Evolutionary conservation across 2,329 filamentous ascomycete species (phyloP), one percentile per base, ranked within the genome.

Genomic region (Pezicula rhizophila): DNA sequence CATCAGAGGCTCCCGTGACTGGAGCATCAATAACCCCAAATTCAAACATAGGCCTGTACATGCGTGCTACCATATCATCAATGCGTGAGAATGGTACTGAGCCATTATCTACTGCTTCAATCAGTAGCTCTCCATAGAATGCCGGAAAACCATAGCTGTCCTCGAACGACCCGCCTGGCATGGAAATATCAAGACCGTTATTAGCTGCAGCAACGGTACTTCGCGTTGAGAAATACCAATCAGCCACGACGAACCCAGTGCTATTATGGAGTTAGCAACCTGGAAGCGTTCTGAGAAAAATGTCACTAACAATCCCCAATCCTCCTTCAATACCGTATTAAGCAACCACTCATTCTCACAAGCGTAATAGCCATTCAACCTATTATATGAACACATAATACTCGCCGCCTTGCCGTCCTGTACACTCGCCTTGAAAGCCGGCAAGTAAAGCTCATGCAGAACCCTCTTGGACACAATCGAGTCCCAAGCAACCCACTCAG

Each of bases 221-320:
- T 51, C 87, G 79, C 61, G 95, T 89, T 8, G 42, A 46, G 0
- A 86, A 87, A 3, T 91, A 74, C 89, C 89, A 95, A 63, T 95
- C 89, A 1, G 81, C 84, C 73, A 91, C 85, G 12, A 91, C 78
- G 46, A 87, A 90, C 0, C 88, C 88, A 61, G 92, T 85, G 61
- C 28, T 31, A 12, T 31, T 31, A 12, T 31, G 11, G 28, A 10
- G 28, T 31, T 31, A 31, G 28, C 8, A 31, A 2, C 28, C 28
- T 10, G 28, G 3, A 31, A 12, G 8, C 11, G 11, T 31, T 31
- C 28, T 12, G 8, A 31, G 11, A 31, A 12, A 31, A 31, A 10
- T 10, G 28, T 11, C 4, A 31, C 28, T 31, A 12, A 31, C 28
- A 92, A 92, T 0, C 64, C 64, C 69, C 70, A 73, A 38, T 70